Conservation (phyloP, 2,329 filamentous ascomycete genomes). For the Venturia effusa region DNA sequence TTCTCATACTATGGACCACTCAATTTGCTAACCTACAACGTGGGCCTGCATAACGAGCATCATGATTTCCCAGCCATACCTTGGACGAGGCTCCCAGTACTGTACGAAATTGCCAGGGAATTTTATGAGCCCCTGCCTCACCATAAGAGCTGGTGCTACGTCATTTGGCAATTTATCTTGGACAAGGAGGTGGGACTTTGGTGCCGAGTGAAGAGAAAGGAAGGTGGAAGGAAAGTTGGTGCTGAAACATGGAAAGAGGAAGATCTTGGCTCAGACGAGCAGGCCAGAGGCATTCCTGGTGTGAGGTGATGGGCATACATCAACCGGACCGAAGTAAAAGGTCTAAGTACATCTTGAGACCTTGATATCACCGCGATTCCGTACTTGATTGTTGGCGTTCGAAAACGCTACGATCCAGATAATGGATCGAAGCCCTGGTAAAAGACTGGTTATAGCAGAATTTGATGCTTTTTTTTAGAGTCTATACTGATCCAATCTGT, state of each 20-base stretch:
- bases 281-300: constrained; percentile 34
- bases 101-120: constrained; percentile 73
- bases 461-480: no score
- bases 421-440: no score
- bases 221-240: constrained; percentile 56
- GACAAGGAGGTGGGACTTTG: constrained; percentile 83
- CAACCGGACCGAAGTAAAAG: not conserved
- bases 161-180: constrained; percentile 91
- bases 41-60: constrained; percentile 96
- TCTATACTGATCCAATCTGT: no score
- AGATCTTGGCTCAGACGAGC: constrained; percentile 37
- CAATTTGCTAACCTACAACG: constrained; percentile 92
- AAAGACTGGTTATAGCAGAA: no score
- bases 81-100: constrained; percentile 72
- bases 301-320: constrained; percentile 17
- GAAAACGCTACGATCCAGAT: no score
- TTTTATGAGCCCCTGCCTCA: constrained; percentile 83
- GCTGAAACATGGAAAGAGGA: constrained; percentile 32
- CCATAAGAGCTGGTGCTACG: constrained; percentile 83
- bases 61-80: constrained; percentile 97
- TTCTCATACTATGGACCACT: constrained; percentile 93
- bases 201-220: constrained; percentile 84
- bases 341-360: not conserved
- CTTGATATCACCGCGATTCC: no score
- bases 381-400: no score